A percentile compares a stretch with the other conserved stretches of the same genome.
Evolutionary conservation across 768 basidiomycete genomes (phyloP).

Genomic region (Pholiota conissans): DNA sequence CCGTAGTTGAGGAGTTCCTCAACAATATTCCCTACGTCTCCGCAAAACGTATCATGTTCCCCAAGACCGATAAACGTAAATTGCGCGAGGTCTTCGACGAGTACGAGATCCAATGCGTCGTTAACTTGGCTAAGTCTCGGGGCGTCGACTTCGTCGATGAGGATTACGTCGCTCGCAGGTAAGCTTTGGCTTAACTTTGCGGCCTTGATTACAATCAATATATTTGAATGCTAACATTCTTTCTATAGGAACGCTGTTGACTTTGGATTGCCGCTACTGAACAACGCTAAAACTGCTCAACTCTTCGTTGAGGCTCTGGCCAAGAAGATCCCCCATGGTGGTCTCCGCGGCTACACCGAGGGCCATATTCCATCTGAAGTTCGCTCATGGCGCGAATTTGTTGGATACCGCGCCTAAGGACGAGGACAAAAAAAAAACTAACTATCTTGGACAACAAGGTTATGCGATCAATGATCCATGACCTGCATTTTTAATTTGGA

Average conservation of each 20-base stretch:
- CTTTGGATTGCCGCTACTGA: constrained; percentile 90
- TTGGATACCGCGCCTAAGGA: constrained; percentile 64
- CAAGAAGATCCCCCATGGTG: constrained; percentile 81
- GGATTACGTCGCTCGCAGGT: constrained; percentile 95
- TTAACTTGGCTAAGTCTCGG: constrained; percentile 86
- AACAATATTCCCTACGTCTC: constrained; percentile 75
- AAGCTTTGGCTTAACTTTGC: constrained; percentile 25
- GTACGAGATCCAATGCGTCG: constrained; percentile 90
- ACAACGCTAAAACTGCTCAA: constrained; percentile 85
- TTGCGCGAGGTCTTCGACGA: constrained; percentile 92
- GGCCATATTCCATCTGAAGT: constrained; percentile 91
- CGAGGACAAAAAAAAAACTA: not conserved
- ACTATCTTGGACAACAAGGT: not conserved
- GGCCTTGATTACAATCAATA: not conserved
- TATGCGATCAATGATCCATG: not conserved
- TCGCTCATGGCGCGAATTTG: constrained; percentile 88
- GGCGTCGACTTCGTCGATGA: constrained; percentile 81
- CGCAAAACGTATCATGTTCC: constrained; percentile 93
- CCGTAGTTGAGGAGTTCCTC: constrained; percentile 76
- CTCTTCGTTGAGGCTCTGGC: constrained; percentile 90
- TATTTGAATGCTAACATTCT: constrained; percentile 4
- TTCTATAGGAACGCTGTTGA: constrained; percentile 83
- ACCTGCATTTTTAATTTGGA: constrained; percentile 11
- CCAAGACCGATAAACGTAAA: constrained; percentile 93
- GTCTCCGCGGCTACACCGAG: constrained; percentile 76